A percentile compares a stretch with the other conserved stretches of the same genome.
Conservation (phyloP, 257 asterid genomes). For the Capsicum pubescens region DNA sequence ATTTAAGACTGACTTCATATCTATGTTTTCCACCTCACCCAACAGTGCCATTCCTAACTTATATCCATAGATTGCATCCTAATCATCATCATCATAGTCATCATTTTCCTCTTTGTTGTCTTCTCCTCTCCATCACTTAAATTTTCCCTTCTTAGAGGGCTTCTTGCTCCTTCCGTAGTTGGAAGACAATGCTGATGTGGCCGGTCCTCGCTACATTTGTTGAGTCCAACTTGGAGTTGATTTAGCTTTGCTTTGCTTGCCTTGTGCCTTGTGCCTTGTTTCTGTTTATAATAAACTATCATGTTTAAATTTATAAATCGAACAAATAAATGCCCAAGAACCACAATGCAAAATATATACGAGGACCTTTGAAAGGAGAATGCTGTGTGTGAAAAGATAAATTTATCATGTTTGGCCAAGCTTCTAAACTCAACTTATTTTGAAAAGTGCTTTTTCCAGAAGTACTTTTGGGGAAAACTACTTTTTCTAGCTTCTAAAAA, state of each 20-base stretch:
- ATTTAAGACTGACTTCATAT: not conserved
- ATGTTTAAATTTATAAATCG: not conserved
- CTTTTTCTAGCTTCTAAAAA: too few relatives aligned
- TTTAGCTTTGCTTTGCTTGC: not conserved
- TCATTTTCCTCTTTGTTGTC: not conserved
- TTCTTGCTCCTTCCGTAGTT: not conserved
- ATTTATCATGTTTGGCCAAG: too few relatives aligned
- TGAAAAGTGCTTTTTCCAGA: too few relatives aligned
- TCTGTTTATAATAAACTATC: not conserved
- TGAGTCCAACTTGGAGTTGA: not conserved
- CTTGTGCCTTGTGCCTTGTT: not conserved
- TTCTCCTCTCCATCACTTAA: not conserved
- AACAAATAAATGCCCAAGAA: not conserved
- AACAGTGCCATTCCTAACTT: not conserved
- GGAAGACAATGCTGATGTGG: not conserved
- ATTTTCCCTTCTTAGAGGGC: not conserved
- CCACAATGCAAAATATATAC: not conserved
- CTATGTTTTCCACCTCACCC: not conserved
- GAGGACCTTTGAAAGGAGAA: not conserved
- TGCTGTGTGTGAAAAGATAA: not conserved
- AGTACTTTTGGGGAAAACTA: too few relatives aligned
- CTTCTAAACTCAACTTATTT: too few relatives aligned
- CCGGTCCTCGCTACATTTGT: not conserved
- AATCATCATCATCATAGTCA: not conserved
- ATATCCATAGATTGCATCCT: not conserved